Conservation (phyloP, 2,329 filamentous ascomycete species). For the Diaporthe sp. region DNA sequence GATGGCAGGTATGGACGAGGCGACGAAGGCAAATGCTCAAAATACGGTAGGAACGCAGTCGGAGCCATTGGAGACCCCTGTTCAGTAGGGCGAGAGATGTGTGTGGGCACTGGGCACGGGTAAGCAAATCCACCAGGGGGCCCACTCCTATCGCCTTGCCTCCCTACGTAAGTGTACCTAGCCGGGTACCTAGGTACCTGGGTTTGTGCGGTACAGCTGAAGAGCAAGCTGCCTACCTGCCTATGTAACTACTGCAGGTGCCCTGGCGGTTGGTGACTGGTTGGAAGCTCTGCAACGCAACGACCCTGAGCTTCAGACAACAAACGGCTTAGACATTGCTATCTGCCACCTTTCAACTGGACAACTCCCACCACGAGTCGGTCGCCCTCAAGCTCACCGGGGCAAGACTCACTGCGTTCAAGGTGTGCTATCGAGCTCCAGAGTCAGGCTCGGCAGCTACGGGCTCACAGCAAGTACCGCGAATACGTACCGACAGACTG, state of each 20-base stretch:
- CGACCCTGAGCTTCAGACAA: constrained; percentile 17
- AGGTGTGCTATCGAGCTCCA: constrained; percentile 21
- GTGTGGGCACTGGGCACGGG: too few species aligned
- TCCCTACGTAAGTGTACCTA: constrained; percentile 19
- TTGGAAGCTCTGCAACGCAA: constrained; percentile 22
- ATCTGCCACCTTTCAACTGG: constrained; percentile 20
- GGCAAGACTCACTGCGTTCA: constrained; percentile 1
- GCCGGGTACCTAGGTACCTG: constrained; percentile 7
- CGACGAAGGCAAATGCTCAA: background rate
- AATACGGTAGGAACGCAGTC: background rate
- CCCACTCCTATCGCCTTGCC: constrained; percentile 8
- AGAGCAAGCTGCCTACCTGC: constrained; percentile 22
- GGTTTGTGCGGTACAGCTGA: background rate
- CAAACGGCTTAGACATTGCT: constrained; percentile 18
- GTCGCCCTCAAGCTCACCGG: constrained; percentile 12
- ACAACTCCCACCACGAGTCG: constrained; percentile 12
- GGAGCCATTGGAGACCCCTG: constrained; percentile 16
- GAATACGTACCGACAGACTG: constrained; percentile 21
- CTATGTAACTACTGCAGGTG: constrained; percentile 17
- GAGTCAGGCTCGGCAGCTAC: constrained; percentile 11
- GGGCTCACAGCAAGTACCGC: constrained; percentile 5
- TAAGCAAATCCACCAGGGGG: background rate
- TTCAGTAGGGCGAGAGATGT: constrained; percentile 8
- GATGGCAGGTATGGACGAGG: background rate
- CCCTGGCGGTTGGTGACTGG: constrained; percentile 19